A percentile compares a stretch with the other conserved stretches of the same genome.
Evolutionary conservation across 2,329 filamentous ascomycete species (phyloP).

Genomic region (Clonostachys solani): DNA sequence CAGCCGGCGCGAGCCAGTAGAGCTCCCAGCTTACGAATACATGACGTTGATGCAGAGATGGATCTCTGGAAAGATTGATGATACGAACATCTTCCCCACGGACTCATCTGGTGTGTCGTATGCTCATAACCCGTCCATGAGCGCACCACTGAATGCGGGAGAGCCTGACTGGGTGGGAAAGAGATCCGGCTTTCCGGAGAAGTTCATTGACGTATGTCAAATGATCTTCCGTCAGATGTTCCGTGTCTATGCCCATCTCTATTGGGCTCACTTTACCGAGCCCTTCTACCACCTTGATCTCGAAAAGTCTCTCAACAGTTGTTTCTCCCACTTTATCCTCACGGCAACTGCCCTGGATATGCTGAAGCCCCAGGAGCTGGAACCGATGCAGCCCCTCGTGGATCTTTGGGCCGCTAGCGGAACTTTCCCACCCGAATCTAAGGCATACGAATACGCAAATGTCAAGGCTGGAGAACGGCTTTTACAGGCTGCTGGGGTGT

Average conservation of each 20-base stretch:
- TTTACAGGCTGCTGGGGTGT: conserved; percentile 39
- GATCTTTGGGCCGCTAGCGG: conserved; percentile 89
- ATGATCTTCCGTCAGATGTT: conserved; percentile 98
- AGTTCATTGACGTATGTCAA: conserved; percentile 87
- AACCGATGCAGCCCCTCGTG: conserved; percentile 93
- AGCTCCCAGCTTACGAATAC: conserved; percentile 89
- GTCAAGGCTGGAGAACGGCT: conserved; percentile 55
- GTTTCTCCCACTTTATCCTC: conserved; percentile 80
- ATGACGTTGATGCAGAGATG: conserved; percentile 95
- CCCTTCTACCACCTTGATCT: conserved; percentile 80
- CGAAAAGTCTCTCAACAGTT: conserved; percentile 80
- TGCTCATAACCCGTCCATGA: conserved; percentile 56
- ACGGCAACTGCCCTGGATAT: conserved; percentile 79
- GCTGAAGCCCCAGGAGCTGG: conserved; percentile 82
- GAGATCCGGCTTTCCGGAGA: conserved; percentile 85
- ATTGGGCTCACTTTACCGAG: conserved; percentile 90
- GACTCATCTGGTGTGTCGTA: conserved; percentile 69
- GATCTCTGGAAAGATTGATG: conserved; percentile 94
- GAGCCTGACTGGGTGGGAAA: conserved; percentile 82
- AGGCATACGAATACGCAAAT: conserved; percentile 63
- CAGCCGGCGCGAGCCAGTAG: conserved; percentile 79
- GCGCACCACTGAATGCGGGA: conserved; percentile 51
- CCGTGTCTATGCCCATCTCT: conserved; percentile 94
- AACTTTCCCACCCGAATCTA: conserved; percentile 74
- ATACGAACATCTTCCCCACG: conserved; percentile 85